Evolutionary conservation across 495 filamentous ascomycete genomes (phyloP).

Genomic region (Parathielavia appendiculata): DNA sequence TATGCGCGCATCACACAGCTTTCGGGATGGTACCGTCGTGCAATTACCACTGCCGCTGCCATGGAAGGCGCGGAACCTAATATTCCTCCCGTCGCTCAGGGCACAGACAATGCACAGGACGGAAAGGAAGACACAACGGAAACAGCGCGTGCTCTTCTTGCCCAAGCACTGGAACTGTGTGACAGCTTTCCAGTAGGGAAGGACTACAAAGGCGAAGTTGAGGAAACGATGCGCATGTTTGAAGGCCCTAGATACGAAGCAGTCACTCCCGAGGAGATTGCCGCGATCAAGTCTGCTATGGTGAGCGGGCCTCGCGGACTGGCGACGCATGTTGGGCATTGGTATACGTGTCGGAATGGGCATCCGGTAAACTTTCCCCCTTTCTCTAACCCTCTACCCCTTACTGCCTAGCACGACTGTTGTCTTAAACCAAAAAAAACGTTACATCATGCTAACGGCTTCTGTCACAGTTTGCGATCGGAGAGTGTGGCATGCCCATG

Average conservation of each 20-base stretch:
- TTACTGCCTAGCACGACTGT: too few relatives aligned
- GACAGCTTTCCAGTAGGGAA: slow-evolving; percentile 22
- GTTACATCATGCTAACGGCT: not conserved
- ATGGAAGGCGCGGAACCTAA: too few relatives aligned
- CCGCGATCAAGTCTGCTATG: slow-evolving; percentile 32
- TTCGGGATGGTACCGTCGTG: not conserved
- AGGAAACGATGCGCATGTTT: slow-evolving; percentile 18
- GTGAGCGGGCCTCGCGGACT: slow-evolving; percentile 28
- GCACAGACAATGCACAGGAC: too few relatives aligned
- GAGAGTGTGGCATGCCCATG: slow-evolving; percentile 69
- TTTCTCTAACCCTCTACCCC: not conserved
- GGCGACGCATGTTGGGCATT: slow-evolving; percentile 34
- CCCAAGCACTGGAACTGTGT: slow-evolving; percentile 17
- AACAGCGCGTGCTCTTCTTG: slow-evolving; percentile 6
- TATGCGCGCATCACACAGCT: slow-evolving; percentile 16
- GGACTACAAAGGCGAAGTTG: slow-evolving; percentile 19
- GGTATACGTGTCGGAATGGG: slow-evolving; percentile 34
- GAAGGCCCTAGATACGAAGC: slow-evolving; percentile 24
- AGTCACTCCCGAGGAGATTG: slow-evolving; percentile 30
- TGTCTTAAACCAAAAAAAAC: too few relatives aligned
- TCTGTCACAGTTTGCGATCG: slow-evolving; percentile 54
- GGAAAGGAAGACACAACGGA: not conserved
- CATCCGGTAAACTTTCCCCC: slow-evolving; percentile 27
- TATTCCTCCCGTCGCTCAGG: too few relatives aligned
- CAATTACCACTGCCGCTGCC: not conserved